Conservation (phyloP, 441 rosid species). For the Arabidopsis hybrid region DNA sequence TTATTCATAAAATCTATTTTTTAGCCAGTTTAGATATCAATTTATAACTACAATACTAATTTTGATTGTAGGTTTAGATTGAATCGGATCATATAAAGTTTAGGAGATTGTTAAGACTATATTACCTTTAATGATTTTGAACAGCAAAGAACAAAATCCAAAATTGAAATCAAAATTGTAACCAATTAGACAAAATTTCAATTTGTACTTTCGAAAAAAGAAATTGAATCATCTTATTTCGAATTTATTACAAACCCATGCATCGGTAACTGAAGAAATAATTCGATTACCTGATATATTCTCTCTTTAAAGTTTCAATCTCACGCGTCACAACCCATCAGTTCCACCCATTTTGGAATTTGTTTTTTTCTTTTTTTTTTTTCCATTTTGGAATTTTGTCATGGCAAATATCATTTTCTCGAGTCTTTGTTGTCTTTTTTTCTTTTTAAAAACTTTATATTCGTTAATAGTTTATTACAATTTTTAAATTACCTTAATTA, state of each 20-base stretch:
- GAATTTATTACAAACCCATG: too few species aligned
- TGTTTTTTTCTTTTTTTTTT: not conserved
- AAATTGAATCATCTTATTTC: too few species aligned
- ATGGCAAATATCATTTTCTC: not conserved
- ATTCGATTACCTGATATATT: not conserved
- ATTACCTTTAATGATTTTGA: too few species aligned
- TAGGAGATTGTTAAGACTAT: too few species aligned
- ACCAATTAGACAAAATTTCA: too few species aligned
- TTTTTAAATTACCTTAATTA: slow-evolving; percentile 6
- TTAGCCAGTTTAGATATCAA: too few species aligned
- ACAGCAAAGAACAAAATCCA: not conserved
- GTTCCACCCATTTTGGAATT: slow-evolving; percentile 28
- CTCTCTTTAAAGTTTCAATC: not conserved
- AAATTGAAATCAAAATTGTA: not conserved
- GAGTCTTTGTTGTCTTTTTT: too few species aligned
- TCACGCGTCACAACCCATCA: slow-evolving; percentile 12
- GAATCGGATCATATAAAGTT: too few species aligned
- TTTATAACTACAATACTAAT: too few species aligned
- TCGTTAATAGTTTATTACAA: not conserved
- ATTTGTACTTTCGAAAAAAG: too few species aligned
- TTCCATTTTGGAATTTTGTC: not conserved
- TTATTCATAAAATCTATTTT: too few species aligned
- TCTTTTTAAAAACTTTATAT: not conserved
- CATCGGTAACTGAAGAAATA: not conserved
- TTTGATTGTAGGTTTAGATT: too few species aligned